Evolutionary conservation across 2,329 filamentous ascomycete species (phyloP).

Genomic region (Aspergillus intermedius): DNA sequence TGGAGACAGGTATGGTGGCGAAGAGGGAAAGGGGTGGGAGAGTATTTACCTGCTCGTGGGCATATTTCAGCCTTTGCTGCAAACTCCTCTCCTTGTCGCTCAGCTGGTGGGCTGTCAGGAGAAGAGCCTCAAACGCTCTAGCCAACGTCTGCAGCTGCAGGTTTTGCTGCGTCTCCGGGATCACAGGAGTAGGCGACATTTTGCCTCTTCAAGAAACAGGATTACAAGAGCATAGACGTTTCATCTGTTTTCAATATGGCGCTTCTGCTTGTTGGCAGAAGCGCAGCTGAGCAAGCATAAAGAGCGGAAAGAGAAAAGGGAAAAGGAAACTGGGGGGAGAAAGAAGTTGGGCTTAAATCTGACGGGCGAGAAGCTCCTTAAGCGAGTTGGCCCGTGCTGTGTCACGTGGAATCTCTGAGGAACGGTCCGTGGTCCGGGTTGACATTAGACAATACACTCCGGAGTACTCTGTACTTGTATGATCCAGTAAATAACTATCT

Average conservation of each 20-base stretch:
- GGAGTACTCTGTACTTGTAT: neutral
- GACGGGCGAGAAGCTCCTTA: conserved; percentile 10
- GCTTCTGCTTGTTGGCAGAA: conserved; percentile 21
- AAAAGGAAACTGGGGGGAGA: conserved; percentile 6
- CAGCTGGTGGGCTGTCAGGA: conserved; percentile 35
- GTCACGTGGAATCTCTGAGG: neutral
- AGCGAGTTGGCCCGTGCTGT: conserved; percentile 30
- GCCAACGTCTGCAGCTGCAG: conserved; percentile 32
- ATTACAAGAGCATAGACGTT: conserved; percentile 18
- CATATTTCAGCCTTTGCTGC: conserved; percentile 31
- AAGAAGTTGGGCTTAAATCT: conserved; percentile 4
- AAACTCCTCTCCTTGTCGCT: conserved; percentile 34
- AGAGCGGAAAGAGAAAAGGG: conserved; percentile 12
- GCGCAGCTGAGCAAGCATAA: conserved; percentile 10
- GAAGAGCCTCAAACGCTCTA: conserved; percentile 36
- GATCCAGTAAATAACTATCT: no score
- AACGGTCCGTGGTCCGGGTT: no score
- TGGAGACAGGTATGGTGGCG: conserved; percentile 20
- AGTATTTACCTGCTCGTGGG: conserved; percentile 35
- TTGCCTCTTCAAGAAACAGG: conserved; percentile 8
- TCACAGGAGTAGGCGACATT: conserved; percentile 28
- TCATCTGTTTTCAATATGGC: conserved; percentile 17
- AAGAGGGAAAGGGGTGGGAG: conserved; percentile 1
- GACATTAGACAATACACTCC: no score
- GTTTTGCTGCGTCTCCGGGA: conserved; percentile 26